Evolutionary conservation across 2,329 filamentous ascomycete genomes (phyloP).

Genomic region (Fusarium solani-melongenae): DNA sequence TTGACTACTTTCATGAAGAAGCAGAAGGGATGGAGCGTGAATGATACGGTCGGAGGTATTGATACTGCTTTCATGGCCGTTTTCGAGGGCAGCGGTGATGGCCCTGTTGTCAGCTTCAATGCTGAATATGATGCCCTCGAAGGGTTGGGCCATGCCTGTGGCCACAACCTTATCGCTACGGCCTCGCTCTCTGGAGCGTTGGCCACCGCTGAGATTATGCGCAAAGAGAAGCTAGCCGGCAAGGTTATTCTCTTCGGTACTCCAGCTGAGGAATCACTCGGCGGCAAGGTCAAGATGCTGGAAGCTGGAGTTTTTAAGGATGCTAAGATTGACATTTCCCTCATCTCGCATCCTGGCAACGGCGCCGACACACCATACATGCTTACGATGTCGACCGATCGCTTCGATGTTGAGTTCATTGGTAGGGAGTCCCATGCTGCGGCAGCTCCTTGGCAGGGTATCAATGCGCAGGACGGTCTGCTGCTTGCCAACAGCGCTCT

Average conservation of each 20-base stretch:
- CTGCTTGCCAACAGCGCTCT: constrained; percentile 34
- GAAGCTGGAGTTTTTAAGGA: constrained; percentile 31
- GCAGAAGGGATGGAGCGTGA: constrained; percentile 53
- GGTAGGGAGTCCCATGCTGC: constrained; percentile 31
- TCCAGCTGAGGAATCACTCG: constrained; percentile 34
- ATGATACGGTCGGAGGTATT: constrained; percentile 53
- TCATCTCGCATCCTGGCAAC: constrained; percentile 35
- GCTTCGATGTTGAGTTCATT: constrained; percentile 30
- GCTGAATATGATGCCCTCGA: constrained; percentile 48
- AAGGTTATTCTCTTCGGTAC: constrained; percentile 37
- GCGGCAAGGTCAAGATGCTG: constrained; percentile 37
- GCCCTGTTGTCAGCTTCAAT: constrained; percentile 56
- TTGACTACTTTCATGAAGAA: constrained; percentile 52
- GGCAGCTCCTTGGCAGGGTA: constrained; percentile 28
- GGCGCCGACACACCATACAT: constrained; percentile 23
- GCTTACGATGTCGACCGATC: constrained; percentile 29
- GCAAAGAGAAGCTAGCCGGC: constrained; percentile 28
- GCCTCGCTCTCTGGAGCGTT: constrained; percentile 28
- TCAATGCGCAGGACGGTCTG: constrained; percentile 38
- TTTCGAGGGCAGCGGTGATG: constrained; percentile 50
- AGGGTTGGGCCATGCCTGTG: constrained; percentile 32
- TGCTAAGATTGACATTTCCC: constrained; percentile 36
- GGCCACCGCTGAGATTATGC: constrained; percentile 29
- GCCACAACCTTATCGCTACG: constrained; percentile 37
- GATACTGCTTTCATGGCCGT: constrained; percentile 57